phyloP scores from a whole-genome alignment of 2,329 filamentous ascomycete species.

The Neonectria ditissima region DNA sequence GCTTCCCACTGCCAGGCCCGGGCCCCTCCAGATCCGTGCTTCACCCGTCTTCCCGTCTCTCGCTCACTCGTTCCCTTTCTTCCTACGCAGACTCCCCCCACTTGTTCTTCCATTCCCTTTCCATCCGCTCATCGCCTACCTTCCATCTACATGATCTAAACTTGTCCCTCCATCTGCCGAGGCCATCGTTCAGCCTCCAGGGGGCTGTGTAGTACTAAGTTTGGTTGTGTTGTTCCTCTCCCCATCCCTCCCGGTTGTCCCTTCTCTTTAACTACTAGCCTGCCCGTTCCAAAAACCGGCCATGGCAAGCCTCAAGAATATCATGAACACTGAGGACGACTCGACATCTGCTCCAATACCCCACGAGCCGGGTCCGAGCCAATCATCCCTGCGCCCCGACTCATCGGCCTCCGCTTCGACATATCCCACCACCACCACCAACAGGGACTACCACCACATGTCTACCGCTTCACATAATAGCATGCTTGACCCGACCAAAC shows the following conservation, averaged over 20 bases:
- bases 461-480: slow-evolving; percentile 49
- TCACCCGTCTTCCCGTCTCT: slow-evolving; percentile 12
- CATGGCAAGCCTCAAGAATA: slow-evolving; percentile 68
- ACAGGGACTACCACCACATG: slow-evolving; percentile 47
- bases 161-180: slow-evolving; percentile 44
- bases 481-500: slow-evolving; percentile 51
- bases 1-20: slow-evolving; percentile 31
- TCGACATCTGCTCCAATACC: slow-evolving; percentile 60
- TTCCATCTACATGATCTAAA: slow-evolving; percentile 49
- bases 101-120: slow-evolving; percentile 39
- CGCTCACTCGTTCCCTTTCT: slow-evolving; percentile 34
- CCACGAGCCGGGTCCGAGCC: slow-evolving; percentile 54
- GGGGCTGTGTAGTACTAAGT: slow-evolving; percentile 63
- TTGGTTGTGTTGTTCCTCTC: slow-evolving; percentile 49
- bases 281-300: slow-evolving; percentile 56
- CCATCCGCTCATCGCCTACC: slow-evolving; percentile 47
- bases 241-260: slow-evolving; percentile 46
- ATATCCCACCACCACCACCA: slow-evolving; percentile 53
- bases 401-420: slow-evolving; percentile 53
- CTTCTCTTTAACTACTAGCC: slow-evolving; percentile 44
- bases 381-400: slow-evolving; percentile 43
- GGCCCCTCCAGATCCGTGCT: slow-evolving; percentile 29
- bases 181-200: slow-evolving; percentile 49
- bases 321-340: slow-evolving; percentile 67
- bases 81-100: slow-evolving; percentile 44